Percentiles rank a stretch among this genome's conserved stretches.
phyloP scores from a whole-genome alignment of 2,329 filamentous ascomycete species.

The Phaeosphaeriaceae sp. region DNA sequence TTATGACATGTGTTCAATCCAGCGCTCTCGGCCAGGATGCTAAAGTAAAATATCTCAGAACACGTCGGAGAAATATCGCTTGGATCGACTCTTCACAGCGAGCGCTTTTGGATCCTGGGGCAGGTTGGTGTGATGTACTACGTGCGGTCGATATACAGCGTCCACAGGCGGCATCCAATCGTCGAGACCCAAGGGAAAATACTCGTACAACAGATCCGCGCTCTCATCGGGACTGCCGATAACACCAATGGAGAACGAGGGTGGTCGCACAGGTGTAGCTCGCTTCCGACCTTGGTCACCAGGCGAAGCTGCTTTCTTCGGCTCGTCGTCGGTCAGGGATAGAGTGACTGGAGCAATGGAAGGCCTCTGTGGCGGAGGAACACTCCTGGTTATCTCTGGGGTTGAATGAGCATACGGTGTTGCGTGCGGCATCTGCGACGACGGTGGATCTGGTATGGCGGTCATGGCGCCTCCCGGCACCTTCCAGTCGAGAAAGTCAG shows the following conservation, averaged over 20 bases:
- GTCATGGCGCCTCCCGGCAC: conserved; percentile 51
- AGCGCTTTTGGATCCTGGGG: conserved; percentile 56
- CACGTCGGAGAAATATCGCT: conserved; percentile 58
- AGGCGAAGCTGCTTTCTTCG: conserved; percentile 49
- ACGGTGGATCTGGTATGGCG: conserved; percentile 49
- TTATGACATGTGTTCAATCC: neutral
- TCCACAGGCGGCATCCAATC: conserved; percentile 94
- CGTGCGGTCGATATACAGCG: conserved; percentile 88
- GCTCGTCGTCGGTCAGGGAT: conserved; percentile 64
- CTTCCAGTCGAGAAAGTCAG: conserved; percentile 56
- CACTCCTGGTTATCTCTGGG: conserved; percentile 57
- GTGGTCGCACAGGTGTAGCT: conserved; percentile 50
- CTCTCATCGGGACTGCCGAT: conserved; percentile 74
- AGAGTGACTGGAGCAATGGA: conserved; percentile 60
- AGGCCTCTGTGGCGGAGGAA: conserved; percentile 47
- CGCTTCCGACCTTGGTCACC: conserved; percentile 43
- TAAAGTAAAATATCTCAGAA: conserved; percentile 15
- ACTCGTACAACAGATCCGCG: conserved; percentile 88
- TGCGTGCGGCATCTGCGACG: conserved; percentile 40
- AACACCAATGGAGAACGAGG: conserved; percentile 56
- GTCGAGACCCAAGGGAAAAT: conserved; percentile 89
- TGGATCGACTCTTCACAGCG: conserved; percentile 52
- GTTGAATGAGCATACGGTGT: conserved; percentile 60
- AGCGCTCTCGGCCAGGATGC: neutral
- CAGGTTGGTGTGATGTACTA: conserved; percentile 82